These are phyloP conservation scores for Pyracantha coccinea DNA, from an alignment of 331 rosid species.

Conservation along the genomic window DNA sequence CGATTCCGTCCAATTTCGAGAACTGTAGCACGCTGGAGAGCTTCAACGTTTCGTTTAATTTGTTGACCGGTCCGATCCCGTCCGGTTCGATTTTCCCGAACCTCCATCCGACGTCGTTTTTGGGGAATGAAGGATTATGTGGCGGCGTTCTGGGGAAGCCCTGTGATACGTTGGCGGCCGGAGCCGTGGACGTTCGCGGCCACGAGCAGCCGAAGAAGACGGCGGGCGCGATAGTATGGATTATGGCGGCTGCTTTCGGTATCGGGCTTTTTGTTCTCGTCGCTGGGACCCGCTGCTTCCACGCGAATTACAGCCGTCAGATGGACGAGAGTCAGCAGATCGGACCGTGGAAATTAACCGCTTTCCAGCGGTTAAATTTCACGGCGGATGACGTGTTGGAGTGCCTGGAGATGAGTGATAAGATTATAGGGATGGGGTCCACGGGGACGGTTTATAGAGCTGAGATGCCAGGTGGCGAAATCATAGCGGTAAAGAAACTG, in stretches of 20 bases:
- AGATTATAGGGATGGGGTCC: conserved; percentile 88
- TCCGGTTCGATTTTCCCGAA: conserved; percentile 50
- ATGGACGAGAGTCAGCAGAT: conserved; percentile 30
- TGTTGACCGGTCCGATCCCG: conserved; percentile 73
- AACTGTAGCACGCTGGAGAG: conserved; percentile 63
- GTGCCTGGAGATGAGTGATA: conserved; percentile 56
- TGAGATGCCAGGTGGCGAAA: conserved; percentile 91
- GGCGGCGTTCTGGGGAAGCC: conserved; percentile 58
- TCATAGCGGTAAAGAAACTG: conserved; percentile 81
- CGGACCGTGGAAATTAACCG: conserved; percentile 85
- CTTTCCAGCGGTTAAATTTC: conserved; percentile 84
- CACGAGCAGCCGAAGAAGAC: conserved; percentile 50
- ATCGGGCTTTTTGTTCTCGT: conserved; percentile 66
- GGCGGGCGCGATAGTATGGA: conserved; percentile 81
- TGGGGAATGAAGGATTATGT: conserved; percentile 75
- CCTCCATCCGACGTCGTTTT: conserved; percentile 65
- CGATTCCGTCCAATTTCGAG: conserved; percentile 71
- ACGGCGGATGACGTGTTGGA: conserved; percentile 83
- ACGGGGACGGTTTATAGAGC: conserved; percentile 81
- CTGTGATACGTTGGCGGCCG: conserved; percentile 32
- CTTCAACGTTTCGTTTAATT: conserved; percentile 70
- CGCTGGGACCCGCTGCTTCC: conserved; percentile 86
- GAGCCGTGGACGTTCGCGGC: conserved; percentile 19
- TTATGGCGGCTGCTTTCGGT: conserved; percentile 81
- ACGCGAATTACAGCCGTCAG: conserved; percentile 44